phyloP scores from a whole-genome alignment of 768 basidiomycete species.

The Astraeus odoratus region DNA sequence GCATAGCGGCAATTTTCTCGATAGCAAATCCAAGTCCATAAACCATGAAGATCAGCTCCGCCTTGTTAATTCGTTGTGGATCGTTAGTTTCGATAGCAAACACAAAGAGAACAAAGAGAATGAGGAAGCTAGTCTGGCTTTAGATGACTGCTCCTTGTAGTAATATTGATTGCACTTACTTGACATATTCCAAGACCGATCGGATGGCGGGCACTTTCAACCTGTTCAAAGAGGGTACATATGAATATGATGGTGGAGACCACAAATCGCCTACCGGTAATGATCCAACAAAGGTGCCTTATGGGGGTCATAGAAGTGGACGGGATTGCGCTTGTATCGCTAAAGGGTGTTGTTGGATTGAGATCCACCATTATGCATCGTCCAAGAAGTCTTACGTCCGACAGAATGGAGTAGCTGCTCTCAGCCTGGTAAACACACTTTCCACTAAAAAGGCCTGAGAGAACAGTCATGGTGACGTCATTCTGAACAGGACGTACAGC shows the following conservation, averaged over 20 bases:
- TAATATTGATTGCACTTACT: slow-evolving; percentile 37
- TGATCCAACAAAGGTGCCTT: slow-evolving; percentile 92
- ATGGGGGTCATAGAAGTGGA: slow-evolving; percentile 93
- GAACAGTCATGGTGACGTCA: slow-evolving; percentile 10
- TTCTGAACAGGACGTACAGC: slow-evolving; percentile 41
- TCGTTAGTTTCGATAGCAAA: slow-evolving; percentile 72
- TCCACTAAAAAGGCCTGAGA: slow-evolving; percentile 43
- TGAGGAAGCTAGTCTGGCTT: slow-evolving; percentile 47
- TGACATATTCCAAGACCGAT: slow-evolving; percentile 81
- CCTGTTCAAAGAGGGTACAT: slow-evolving; percentile 30
- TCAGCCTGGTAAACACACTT: slow-evolving; percentile 88
- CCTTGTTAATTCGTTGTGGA: slow-evolving; percentile 49
- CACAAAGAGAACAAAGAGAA: slow-evolving; percentile 74
- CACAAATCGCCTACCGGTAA: slow-evolving; percentile 57
- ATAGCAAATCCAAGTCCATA: slow-evolving; percentile 79
- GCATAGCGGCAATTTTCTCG: slow-evolving; percentile 91
- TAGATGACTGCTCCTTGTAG: not conserved
- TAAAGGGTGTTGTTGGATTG: slow-evolving; percentile 23
- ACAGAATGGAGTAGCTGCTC: slow-evolving; percentile 82
- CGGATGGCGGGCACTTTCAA: slow-evolving; percentile 92
- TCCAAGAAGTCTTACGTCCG: slow-evolving; percentile 54
- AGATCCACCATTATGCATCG: not conserved
- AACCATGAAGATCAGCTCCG: slow-evolving; percentile 73
- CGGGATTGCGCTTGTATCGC: slow-evolving; percentile 90
- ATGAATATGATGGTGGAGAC: not conserved